Base-by-base conservation (phyloP, 2,329 filamentous ascomycete species). In the Paecilomyces variotii region DNA sequence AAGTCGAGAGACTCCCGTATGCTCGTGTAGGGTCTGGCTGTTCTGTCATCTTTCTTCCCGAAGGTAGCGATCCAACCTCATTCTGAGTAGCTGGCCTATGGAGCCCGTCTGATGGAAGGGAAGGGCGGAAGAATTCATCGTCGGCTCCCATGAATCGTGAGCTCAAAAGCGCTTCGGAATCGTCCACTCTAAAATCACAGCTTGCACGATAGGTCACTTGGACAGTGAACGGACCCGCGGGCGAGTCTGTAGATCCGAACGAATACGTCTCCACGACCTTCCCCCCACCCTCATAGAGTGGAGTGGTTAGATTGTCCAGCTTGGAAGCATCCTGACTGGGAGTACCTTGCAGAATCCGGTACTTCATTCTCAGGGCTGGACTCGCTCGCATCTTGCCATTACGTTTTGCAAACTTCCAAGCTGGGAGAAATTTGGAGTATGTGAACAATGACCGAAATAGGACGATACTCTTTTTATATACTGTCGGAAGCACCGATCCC, bases 401-500 rank as follows among this genome's bases (percentile, higher is more conserved):
- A 55, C 84, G 86, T 67, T 89, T 87, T 68, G 88, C 86, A 68
- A 96, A 88, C 75, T 88, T 95, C 87, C 89, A 96, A 26, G 89
- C 86, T 2, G 94, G 94, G 61, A 96, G 78, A 61, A 97, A 83
- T 66, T 90, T 88, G 49, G 90, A 85, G 57, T 89, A 89, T 55
- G 90, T 85, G 72, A 90, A 96, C 53, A 99, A 81, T 1, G 91
- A 91, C 60, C 94, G 85, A 75, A 97, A 97, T 66, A 97, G 86
- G 64, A 97, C 89, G 63, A 99, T 96, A 67, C 90, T 91, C 76
- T 96, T 94, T 78, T 99, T 99, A 81, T 99, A 99, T 59, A 96
- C 87, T 56, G 90, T 93, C 12, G 94, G 91, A 56, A 97, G 78
- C 32, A 84, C 79, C 53, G 83, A 79, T 56, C 75, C 80, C 56